phyloP scores from a whole-genome alignment of 1,139 yeast genomes.

The Taphrina deformans region DNA sequence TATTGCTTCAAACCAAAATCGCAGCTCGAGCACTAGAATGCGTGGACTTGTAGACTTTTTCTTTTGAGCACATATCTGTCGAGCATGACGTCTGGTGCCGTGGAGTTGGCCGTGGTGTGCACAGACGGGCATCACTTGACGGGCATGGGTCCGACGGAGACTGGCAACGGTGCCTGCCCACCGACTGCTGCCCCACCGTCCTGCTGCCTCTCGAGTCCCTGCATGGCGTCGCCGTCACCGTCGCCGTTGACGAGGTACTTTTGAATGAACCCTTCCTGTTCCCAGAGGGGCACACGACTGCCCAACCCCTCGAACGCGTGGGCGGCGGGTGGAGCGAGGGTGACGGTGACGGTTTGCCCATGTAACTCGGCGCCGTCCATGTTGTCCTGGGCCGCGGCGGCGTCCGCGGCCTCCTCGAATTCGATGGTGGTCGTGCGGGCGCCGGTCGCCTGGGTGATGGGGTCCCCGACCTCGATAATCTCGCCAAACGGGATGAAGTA shows the following conservation, averaged over 20 bases:
- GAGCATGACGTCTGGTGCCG: no score
- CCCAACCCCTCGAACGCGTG: conserved; percentile 36
- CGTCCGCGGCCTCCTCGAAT: conserved; percentile 44
- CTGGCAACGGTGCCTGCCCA: neutral
- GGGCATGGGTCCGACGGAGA: conserved; percentile 18
- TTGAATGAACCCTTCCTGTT: conserved; percentile 40
- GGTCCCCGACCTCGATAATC: conserved; percentile 42
- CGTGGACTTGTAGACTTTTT: no score
- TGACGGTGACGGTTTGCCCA: conserved; percentile 43
- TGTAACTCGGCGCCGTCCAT: conserved; percentile 45
- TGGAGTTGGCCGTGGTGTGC: no score
- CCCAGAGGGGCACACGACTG: conserved; percentile 37
- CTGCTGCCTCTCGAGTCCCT: conserved; percentile 8
- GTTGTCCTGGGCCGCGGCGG: conserved; percentile 47
- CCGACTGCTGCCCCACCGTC: neutral
- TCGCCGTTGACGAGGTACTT: conserved; percentile 35
- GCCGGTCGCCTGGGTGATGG: conserved; percentile 35
- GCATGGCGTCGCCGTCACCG: conserved; percentile 16
- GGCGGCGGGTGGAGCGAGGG: conserved; percentile 38
- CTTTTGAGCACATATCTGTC: no score
- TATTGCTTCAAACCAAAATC: no score
- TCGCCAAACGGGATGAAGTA: conserved; percentile 48
- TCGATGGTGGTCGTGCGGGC: conserved; percentile 43
- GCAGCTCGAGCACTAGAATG: no score
- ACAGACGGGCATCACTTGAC: neutral